These are phyloP conservation scores for Morella rubra DNA, from an alignment of 306 rosid species.

Conservation along the genomic window DNA sequence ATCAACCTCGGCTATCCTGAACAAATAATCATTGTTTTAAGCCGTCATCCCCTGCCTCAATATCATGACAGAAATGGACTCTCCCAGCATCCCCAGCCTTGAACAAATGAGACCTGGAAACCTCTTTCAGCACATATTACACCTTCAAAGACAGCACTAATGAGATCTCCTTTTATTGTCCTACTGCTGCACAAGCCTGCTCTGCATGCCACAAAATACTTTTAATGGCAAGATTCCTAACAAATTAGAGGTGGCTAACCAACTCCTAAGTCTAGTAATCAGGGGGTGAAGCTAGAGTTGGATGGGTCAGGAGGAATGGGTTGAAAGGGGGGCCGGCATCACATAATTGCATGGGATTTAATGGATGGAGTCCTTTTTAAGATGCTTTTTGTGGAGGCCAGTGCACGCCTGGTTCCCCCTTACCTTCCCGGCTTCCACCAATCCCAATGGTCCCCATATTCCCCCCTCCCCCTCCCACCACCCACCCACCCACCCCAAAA, in stretches of 20 bases:
- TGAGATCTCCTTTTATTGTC: background rate
- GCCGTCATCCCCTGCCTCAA: background rate
- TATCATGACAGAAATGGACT: background rate
- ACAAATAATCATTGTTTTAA: background rate
- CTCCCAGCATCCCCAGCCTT: background rate
- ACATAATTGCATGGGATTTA: no score
- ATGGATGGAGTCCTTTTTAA: no score
- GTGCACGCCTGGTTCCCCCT: no score
- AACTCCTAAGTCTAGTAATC: background rate
- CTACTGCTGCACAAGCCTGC: background rate
- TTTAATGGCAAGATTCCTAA: constrained; percentile 16
- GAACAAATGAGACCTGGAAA: background rate
- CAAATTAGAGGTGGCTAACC: constrained; percentile 4
- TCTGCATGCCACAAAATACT: background rate
- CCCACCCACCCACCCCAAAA: background rate
- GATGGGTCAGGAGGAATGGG: no score
- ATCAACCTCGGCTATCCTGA: background rate
- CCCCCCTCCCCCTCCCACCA: no score
- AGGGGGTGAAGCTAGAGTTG: no score
- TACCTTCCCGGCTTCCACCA: no score
- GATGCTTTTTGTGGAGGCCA: no score
- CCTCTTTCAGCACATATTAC: background rate
- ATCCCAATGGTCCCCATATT: no score
- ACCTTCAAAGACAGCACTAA: background rate
- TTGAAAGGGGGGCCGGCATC: no score